A percentile compares a stretch with the other conserved stretches of the same genome.
phyloP scores from a whole-genome alignment of 768 basidiomycete genomes.

The Pisolithus tinctorius region DNA sequence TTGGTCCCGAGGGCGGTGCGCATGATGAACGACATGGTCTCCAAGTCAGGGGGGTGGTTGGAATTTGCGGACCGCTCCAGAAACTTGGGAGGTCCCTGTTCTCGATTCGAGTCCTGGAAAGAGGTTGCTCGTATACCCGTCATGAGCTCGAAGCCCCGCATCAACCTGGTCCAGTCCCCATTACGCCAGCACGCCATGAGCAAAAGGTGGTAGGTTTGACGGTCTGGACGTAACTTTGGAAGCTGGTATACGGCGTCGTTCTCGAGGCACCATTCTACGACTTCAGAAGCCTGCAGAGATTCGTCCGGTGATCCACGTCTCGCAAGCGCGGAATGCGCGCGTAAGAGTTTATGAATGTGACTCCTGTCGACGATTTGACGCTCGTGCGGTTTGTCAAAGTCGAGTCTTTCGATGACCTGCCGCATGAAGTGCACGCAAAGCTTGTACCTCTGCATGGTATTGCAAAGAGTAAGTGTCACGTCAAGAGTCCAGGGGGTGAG shows the following conservation, averaged over 20 bases:
- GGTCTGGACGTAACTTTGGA: conserved; percentile 29
- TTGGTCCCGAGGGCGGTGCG: conserved; percentile 51
- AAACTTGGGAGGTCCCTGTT: conserved; percentile 31
- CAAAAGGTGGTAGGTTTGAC: conserved; percentile 51
- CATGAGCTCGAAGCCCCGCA: conserved; percentile 61
- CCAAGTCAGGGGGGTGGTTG: conserved; percentile 41
- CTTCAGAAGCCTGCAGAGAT: conserved; percentile 46
- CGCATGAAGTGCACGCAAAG: conserved; percentile 52
- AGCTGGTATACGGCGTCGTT: conserved; percentile 44
- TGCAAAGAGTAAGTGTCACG: conserved; percentile 52
- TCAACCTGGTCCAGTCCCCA: conserved; percentile 55
- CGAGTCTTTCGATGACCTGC: conserved; percentile 43
- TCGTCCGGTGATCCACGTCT: conserved; percentile 32
- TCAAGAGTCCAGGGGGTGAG: conserved; percentile 45
- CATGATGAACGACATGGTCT: conserved; percentile 50
- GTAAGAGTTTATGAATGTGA: conserved; percentile 60
- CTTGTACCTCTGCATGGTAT: conserved; percentile 37
- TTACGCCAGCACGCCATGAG: conserved; percentile 58
- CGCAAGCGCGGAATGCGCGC: conserved; percentile 39
- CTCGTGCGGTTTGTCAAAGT: conserved; percentile 15
- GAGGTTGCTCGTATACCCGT: conserved; percentile 55
- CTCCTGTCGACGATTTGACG: conserved; percentile 39
- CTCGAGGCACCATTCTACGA: conserved; percentile 63
- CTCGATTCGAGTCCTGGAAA: conserved; percentile 38
- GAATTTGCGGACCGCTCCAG: conserved; percentile 38